Base-by-base conservation (phyloP, 169 alveolate genomes). In the Eimeria praecox region DNA sequence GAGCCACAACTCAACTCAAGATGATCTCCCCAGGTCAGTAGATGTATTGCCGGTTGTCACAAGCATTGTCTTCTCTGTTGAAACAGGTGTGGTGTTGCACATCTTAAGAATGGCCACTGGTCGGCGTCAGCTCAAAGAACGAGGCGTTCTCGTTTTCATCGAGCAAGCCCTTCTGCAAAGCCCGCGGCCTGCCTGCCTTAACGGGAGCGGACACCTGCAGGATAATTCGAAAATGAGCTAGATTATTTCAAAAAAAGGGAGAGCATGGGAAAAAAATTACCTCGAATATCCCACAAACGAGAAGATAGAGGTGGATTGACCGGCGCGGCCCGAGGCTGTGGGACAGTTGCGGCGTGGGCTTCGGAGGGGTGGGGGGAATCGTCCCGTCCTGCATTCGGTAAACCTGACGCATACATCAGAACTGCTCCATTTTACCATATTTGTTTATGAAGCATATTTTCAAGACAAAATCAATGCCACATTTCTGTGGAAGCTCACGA, bases 251-350 rank as follows among this genome's bases (percentile, higher is more conserved):
- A 78, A 46, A 44, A 44, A 27, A 44, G 12, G 33, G 54, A 78
- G 46, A 0, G n/a, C 44, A 44, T 75, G 35, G 38, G 8, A 10
- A n/a, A 44, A 78, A 78, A 40, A n/a, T 18, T 44, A 5, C 22
- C 64, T 30, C 42, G 66, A 78, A 78, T 30, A 5, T 5, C 33
- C 38, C 12, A 6, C 14, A 40, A 40, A 22, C 35, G 20, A 3
- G 66, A 44, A 24, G 52, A n/a, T 49, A n/a, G 44, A 22, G 64
- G 3, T 78, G 88, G 88, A 46, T 66, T 46, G 59, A 49, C 66
- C 59, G 88, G 88, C 44, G 64, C 59, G 42, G 6, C 88, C 8
- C 66, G 66, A 78, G 88, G 66, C 59, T 78, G 88, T 78, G 88
- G 64, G 88, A 78, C 88, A 78, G 88, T 44, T 78, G 46, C 88